Evolutionary conservation across 768 basidiomycete genomes (phyloP), one percentile per base, ranked within the genome.

Genomic region (Candolleomyces eurysporus): DNA sequence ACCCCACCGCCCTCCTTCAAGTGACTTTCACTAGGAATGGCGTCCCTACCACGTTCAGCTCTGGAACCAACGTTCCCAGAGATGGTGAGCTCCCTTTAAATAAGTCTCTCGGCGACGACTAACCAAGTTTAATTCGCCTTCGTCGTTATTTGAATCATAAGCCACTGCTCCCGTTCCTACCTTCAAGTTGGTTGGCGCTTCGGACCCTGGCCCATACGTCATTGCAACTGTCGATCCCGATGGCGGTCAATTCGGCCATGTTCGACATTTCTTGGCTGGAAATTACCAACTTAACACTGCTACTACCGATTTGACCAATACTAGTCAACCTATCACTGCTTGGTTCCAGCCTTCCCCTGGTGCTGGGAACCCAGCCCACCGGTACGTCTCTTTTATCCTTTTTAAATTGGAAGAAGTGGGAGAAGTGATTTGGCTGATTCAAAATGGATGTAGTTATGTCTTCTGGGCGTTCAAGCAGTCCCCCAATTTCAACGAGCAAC

Each of bases 391-490:
- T 6, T 30, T n/a, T 19, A 48, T 48, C 46, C 42, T 54, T 40
- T 26, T 49, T 17, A 30, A n/a, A 11, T 16, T 11, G 14, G 21
- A 32, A 42, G 26, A 39, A 22, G 31, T 10, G 31, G 21, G 39
- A 53, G 52, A 55, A 9, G n/a, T 14, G 7, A 9, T 13, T 52
- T 10, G 26, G 17, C 14, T 58, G 2, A n/a, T 40, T 26, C 17
- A 26, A 10, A 16, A 36, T 8, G 10, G 9, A 42, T 22, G 30
- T 62, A 80, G 79, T 22, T 82, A 82, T 61, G 71, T 75, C 14
- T 81, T 79, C 72, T 67, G 82, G 55, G 63, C 80, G 9, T 82
- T 76, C 65, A 71, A 72, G 26, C 81, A 82, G 61, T 73, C 78
- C 9, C 39, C 59, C 2, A 73, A 65, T 14, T 82, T 82, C 67